Conservation (phyloP, 257 asterid species). For the Coffea eugenioides region DNA sequence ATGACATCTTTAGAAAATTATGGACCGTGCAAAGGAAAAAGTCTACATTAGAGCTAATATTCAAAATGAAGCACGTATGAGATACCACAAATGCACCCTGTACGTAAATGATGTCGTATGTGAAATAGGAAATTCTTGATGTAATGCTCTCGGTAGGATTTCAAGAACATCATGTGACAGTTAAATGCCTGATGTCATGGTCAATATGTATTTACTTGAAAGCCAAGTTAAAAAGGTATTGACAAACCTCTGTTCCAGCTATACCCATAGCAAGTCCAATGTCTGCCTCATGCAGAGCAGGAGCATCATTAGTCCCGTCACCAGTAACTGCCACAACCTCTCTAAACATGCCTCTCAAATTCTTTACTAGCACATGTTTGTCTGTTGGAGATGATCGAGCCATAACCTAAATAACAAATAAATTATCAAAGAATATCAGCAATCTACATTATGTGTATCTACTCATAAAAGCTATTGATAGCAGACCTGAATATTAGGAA, state of each 20-base stretch:
- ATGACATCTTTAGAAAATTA: neutral
- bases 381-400: conserved; percentile 96
- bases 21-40: neutral
- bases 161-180: neutral
- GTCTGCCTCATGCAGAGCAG: conserved; percentile 50
- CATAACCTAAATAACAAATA: conserved; percentile 65
- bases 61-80: neutral
- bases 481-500: conserved; percentile 81
- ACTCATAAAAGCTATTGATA: conserved; percentile 5
- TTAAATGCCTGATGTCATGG: neutral
- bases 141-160: neutral
- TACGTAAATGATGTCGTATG: neutral
- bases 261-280: conserved; percentile 57
- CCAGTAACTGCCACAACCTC: conserved; percentile 91
- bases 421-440: conserved; percentile 18
- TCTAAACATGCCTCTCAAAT: conserved; percentile 54
- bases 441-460: conserved; percentile 1
- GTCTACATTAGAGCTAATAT: neutral
- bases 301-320: conserved; percentile 55
- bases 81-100: neutral
- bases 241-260: conserved; percentile 53
- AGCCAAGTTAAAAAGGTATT: neutral
- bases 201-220: neutral
- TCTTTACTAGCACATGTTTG: conserved; percentile 80
- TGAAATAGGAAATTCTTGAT: neutral